These are phyloP conservation scores for Claviceps quebecensis DNA, from an alignment of 2,329 filamentous ascomycete genomes.

Conservation along the genomic window DNA sequence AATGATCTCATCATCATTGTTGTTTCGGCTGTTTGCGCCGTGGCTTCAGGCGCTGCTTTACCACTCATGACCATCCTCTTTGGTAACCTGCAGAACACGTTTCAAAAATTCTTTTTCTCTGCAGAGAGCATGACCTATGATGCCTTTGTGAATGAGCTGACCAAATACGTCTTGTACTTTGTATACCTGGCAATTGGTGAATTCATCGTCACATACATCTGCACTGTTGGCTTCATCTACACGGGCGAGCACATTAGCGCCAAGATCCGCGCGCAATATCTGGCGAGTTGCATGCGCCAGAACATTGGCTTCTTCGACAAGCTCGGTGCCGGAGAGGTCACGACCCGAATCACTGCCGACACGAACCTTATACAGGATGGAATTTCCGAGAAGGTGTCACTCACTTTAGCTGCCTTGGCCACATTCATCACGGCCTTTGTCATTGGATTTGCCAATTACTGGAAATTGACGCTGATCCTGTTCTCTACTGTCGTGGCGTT, in stretches of 20 bases:
- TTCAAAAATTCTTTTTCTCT: conserved; percentile 46
- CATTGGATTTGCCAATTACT: conserved; percentile 81
- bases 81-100: conserved; percentile 58
- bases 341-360: conserved; percentile 85
- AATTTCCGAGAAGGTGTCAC: conserved; percentile 75
- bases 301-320: conserved; percentile 93
- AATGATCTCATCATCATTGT: conserved; percentile 50
- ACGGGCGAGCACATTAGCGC: conserved; percentile 65
- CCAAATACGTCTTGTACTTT: conserved; percentile 62
- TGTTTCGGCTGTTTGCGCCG: conserved; percentile 48
- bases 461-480: conserved; percentile 85
- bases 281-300: conserved; percentile 70
- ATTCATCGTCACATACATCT: conserved; percentile 63
- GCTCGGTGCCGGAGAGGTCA: conserved; percentile 82
- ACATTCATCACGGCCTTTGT: conserved; percentile 83
- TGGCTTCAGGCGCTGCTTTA: conserved; percentile 59
- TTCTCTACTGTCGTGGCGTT: conserved; percentile 70
- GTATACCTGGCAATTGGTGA: conserved; percentile 72
- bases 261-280: conserved; percentile 70
- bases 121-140: conserved; percentile 29
- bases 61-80: conserved; percentile 76
- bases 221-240: conserved; percentile 83
- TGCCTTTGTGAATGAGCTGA: conserved; percentile 46
- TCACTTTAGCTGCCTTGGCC: conserved; percentile 62
- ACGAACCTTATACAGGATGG: conserved; percentile 89